These are phyloP conservation scores for Colletotrichum euphorbiae DNA, from an alignment of 2,329 filamentous ascomycete species.

Conservation along the genomic window DNA sequence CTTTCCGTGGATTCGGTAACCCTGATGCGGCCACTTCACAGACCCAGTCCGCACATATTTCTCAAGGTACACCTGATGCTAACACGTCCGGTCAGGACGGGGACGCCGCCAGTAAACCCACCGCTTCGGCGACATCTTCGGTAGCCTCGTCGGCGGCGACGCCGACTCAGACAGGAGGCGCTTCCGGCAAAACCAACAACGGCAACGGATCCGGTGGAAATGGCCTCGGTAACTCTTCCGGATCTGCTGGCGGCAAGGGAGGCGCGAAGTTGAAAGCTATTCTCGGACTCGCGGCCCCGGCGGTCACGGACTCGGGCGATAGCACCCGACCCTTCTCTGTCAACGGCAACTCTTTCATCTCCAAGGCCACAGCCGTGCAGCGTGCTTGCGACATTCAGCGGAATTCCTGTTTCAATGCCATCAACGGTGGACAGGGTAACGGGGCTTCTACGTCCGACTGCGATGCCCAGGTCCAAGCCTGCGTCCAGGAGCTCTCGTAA, in stretches of 20 bases:
- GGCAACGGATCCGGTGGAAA: slow-evolving; percentile 27
- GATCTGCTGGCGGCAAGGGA: slow-evolving; percentile 42
- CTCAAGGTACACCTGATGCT: slow-evolving; percentile 22
- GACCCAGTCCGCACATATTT: slow-evolving; percentile 17
- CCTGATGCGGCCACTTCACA: slow-evolving; percentile 35
- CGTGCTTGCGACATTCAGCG: slow-evolving; percentile 73
- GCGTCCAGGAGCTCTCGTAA: slow-evolving; percentile 51
- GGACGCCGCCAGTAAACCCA: slow-evolving; percentile 35
- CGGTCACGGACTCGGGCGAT: slow-evolving; percentile 61
- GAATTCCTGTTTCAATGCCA: slow-evolving; percentile 68
- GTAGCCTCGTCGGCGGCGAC: slow-evolving; percentile 33
- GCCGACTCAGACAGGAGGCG: slow-evolving; percentile 20
- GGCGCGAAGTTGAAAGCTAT: slow-evolving; percentile 53
- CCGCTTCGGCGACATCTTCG: slow-evolving; percentile 22
- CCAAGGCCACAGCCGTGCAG: slow-evolving; percentile 65
- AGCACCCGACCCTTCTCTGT: slow-evolving; percentile 65
- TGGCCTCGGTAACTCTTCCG: slow-evolving; percentile 33
- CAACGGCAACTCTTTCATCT: slow-evolving; percentile 68
- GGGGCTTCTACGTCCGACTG: slow-evolving; percentile 63
- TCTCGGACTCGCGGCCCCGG: slow-evolving; percentile 64
- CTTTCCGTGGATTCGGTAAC: slow-evolving; percentile 29
- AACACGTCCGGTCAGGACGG: slow-evolving; percentile 32
- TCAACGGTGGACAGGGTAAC: slow-evolving; percentile 60
- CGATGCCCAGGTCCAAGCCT: slow-evolving; percentile 62
- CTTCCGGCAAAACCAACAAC: slow-evolving; percentile 27